Percentiles rank a stretch among this genome's conserved stretches.
Evolutionary conservation across 352 stramenopile species (phyloP).

Genomic region (Pythium brachiatum): DNA sequence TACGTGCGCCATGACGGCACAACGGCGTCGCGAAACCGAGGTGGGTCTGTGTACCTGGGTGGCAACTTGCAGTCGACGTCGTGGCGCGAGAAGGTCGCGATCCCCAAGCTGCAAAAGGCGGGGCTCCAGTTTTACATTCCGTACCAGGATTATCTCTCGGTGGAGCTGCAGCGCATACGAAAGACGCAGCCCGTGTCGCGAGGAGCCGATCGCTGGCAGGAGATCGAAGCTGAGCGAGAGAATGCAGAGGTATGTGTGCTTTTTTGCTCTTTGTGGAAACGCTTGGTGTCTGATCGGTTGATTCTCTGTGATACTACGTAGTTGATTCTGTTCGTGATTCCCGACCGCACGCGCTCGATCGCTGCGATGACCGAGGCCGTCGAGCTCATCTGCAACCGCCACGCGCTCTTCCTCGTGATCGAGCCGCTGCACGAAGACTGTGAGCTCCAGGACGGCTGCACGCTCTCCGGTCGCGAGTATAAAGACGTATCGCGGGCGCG

Average conservation of each 20-base stretch:
- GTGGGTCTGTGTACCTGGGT: conserved; percentile 69
- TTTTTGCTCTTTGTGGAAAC: not conserved
- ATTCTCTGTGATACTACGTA: conserved; percentile 5
- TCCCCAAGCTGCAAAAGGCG: conserved; percentile 68
- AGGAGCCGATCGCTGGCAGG: conserved; percentile 37
- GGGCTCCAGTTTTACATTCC: conserved; percentile 76
- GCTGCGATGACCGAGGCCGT: conserved; percentile 82
- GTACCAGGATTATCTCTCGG: conserved; percentile 68
- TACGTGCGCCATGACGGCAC: conserved; percentile 46
- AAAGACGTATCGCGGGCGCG: conserved; percentile 79
- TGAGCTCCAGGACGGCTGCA: conserved; percentile 47
- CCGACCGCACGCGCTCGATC: conserved; percentile 66
- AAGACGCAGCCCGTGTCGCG: conserved; percentile 31
- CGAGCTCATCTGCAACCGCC: conserved; percentile 65
- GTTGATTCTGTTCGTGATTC: conserved; percentile 83
- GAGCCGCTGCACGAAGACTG: conserved; percentile 66
- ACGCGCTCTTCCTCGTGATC: conserved; percentile 76
- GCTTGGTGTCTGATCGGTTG: not conserved
- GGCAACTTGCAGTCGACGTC: conserved; percentile 70
- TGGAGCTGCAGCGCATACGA: conserved; percentile 42
- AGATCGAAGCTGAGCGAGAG: conserved; percentile 61
- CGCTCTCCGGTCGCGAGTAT: conserved; percentile 60
- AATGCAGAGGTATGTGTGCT: conserved; percentile 46
- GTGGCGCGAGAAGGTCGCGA: conserved; percentile 72
- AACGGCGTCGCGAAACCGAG: conserved; percentile 43